A percentile compares a stretch with the other conserved stretches of the same genome.
Evolutionary conservation across 805 yeast genomes (phyloP).

Genomic region (Komagataella populi): DNA sequence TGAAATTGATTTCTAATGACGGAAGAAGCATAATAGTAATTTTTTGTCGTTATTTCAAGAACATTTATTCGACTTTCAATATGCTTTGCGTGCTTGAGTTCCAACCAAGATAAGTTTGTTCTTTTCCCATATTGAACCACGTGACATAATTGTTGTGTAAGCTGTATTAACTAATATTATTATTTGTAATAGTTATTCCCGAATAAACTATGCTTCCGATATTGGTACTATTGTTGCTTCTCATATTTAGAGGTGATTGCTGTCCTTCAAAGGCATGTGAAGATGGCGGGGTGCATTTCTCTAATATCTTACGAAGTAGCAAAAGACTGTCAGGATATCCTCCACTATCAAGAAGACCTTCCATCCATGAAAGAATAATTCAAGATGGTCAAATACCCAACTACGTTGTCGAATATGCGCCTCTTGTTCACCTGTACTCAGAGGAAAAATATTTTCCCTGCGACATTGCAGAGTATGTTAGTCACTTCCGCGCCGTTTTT

Average conservation of each 20-base stretch:
- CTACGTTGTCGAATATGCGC: slow-evolving; percentile 53
- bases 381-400: slow-evolving; percentile 45
- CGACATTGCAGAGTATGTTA: slow-evolving; percentile 57
- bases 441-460: slow-evolving; percentile 84
- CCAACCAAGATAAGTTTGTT: too few relatives aligned
- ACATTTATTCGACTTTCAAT: too few relatives aligned
- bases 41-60: too few relatives aligned
- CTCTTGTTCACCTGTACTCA: slow-evolving; percentile 73
- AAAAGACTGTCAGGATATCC: slow-evolving; percentile 16
- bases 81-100: too few relatives aligned
- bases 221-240: not conserved
- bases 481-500: slow-evolving; percentile 46
- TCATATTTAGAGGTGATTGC: not conserved
- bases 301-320: not conserved
- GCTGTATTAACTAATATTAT: not conserved
- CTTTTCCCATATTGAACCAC: not conserved
- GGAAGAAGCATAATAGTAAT: too few relatives aligned
- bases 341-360: slow-evolving; percentile 20
- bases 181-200: not conserved
- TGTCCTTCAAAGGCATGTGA: not conserved
- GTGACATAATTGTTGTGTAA: not conserved
- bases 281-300: not conserved
- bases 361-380: slow-evolving; percentile 21
- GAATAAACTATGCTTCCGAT: not conserved
- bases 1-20: too few relatives aligned